Evolutionary conservation across 164 flowering plant species (phyloP).

Genomic region (Buxus sempervirens): DNA sequence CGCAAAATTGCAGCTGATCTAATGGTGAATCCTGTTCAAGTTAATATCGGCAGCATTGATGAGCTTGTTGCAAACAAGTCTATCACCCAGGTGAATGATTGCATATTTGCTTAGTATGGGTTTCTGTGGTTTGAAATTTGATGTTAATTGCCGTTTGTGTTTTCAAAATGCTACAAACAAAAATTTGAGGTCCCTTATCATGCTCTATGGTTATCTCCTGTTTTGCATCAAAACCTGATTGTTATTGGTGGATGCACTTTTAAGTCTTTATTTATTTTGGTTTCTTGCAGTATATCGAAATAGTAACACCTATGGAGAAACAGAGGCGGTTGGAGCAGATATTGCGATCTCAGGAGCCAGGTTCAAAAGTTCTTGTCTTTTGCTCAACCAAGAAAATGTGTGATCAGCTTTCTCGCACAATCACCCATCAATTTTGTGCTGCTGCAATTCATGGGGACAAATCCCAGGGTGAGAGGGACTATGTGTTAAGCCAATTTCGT

Average conservation of each 20-base stretch:
- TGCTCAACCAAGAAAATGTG: constrained; percentile 96
- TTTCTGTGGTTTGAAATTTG: no score
- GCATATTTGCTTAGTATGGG: no score
- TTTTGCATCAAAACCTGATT: background rate
- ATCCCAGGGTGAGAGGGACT: constrained; percentile 81
- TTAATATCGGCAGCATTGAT: constrained; percentile 83
- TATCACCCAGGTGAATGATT: constrained; percentile 66
- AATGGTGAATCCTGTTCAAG: constrained; percentile 78
- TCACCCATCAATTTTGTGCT: constrained; percentile 73
- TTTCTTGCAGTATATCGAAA: constrained; percentile 60
- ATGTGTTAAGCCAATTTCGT: constrained; percentile 70
- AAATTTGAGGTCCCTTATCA: no score
- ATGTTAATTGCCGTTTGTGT: no score
- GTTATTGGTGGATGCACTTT: no score
- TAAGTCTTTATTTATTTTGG: background rate
- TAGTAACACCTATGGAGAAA: constrained; percentile 63
- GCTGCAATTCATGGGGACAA: constrained; percentile 96
- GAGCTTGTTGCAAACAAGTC: constrained; percentile 94
- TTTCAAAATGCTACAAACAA: no score
- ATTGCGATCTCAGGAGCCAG: constrained; percentile 77
- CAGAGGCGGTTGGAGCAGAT: constrained; percentile 77
- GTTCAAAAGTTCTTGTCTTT: constrained; percentile 75
- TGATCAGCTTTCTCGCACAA: constrained; percentile 65
- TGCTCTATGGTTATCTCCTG: no score
- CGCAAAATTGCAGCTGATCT: constrained; percentile 89